Base-by-base conservation (phyloP, 2,329 filamentous ascomycete species). In the Sphaerulina vaccinii region DNA sequence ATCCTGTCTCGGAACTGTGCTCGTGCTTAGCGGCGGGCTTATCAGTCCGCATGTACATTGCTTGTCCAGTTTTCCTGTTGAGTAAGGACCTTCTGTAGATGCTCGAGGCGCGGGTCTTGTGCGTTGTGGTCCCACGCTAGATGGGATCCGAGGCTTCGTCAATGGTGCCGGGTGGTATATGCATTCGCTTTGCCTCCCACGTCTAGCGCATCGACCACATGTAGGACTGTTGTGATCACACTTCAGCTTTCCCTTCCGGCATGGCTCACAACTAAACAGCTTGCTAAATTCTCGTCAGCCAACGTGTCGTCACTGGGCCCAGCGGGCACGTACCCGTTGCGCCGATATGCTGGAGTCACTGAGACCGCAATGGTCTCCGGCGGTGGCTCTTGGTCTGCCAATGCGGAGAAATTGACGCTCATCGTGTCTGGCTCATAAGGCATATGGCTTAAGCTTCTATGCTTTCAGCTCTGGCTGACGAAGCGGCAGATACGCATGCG, bases 151-250 rank as follows among this genome's bases (percentile, higher is more conserved):
- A 35, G 57, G 54, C 41, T 61, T 65, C 6, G 62, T 67, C 23
- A 68, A 54, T 15, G 66, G 66, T 18, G 66, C 67, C 13, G 67
- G 67, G 50, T 70, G 67, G 43, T 70, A 70, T 29, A 68, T 56
- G 35, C 67, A 70, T 55, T 65, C 61, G 16, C 59, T 64, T 15
- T 23, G 32, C 45, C 44, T 54, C 16, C 46, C 46, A 16, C 67
- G 62, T 16, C 64, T 58, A 7, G 62, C 59, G 55, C 67, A 70
- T 41, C 66, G 53, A 2, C 64, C 65, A 55, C 67, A 70, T 1
- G 62, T 62, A 5, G 67, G 67, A 42, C 50, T 58, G 35, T 39
- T 56, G 40, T 70, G 67, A 47, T 68, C 67, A 38, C 67, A 70
- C 22, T 63, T 60, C n/a, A 70, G 57, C 49, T 70, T 70, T 22